These are phyloP conservation scores for Hypoxylon intermedium DNA, from an alignment of 495 filamentous ascomycete species.

Conservation along the genomic window DNA sequence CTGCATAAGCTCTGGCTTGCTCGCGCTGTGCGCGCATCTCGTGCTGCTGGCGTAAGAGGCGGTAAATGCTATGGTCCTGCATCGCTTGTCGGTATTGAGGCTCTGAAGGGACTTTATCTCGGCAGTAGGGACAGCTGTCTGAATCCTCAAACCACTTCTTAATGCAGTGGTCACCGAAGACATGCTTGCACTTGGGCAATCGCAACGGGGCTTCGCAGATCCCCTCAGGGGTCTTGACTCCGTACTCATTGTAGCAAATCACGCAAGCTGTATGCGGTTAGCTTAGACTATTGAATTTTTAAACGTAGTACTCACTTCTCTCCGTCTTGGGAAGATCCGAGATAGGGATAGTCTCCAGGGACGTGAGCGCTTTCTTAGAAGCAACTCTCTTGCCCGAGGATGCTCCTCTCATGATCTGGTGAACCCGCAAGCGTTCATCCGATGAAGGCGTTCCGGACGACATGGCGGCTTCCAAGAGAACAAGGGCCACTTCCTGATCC, in stretches of 20 bases:
- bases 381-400: constrained; percentile 52
- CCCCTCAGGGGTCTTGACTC: constrained; percentile 58
- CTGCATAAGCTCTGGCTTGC: constrained; percentile 12
- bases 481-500: constrained; percentile 26
- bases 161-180: constrained; percentile 66
- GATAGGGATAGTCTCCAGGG: constrained; percentile 53
- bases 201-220: constrained; percentile 57
- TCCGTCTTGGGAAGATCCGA: constrained; percentile 53
- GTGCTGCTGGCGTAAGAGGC: constrained; percentile 37
- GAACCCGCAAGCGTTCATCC: constrained; percentile 44
- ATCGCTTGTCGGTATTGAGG: constrained; percentile 30
- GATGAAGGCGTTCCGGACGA: constrained; percentile 2
- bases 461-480: constrained; percentile 23
- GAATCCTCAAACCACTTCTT: constrained; percentile 67
- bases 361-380: constrained; percentile 53
- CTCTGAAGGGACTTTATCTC: constrained; percentile 63
- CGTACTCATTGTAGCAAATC: constrained; percentile 66
- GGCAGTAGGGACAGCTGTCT: constrained; percentile 65
- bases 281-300: constrained; percentile 4
- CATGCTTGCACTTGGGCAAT: constrained; percentile 63
- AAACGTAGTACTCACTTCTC: constrained; percentile 50
- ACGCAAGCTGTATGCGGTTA: constrained; percentile 53
- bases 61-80: constrained; percentile 27
- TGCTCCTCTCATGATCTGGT: constrained; percentile 51
- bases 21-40: constrained; percentile 19